Evolutionary conservation across 2,329 filamentous ascomycete genomes (phyloP), one percentile per base, ranked within the genome.

Genomic region (Alternaria ventricosa): DNA sequence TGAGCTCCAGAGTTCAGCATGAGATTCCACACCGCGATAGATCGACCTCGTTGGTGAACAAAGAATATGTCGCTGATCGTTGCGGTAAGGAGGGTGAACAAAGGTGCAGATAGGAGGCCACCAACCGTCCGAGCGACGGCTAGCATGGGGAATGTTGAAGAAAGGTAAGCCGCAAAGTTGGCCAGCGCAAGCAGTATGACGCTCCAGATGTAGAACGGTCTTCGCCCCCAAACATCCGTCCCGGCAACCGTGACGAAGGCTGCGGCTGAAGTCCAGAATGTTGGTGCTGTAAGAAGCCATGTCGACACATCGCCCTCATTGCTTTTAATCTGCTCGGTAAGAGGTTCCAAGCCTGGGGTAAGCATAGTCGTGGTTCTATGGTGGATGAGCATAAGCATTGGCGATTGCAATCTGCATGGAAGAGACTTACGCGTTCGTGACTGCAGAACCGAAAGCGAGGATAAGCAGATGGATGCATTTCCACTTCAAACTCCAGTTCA

Each of bases 61-160:
- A 68, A 68, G 45, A 68, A 68, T 13, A 66, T 57, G 15, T 68
- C 65, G 55, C 50, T 60, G 12, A 68, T 68, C 12, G 60, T 68
- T 23, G 65, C 63, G 15, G 63, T 66, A 27, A 63, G 25, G 23
- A 68, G 57, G 8, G 65, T 66, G 36, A 63, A 65, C 13, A 66
- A 20, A 11, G 65, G 65, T 44, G 65, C 65, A 36, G 63, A 68
- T 22, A 64, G 47, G 12, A 68, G 44, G 9, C 65, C 65, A 28
- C 54, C 60, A n/a, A 41, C 63, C 15, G 65, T 67, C 45, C 65
- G 59, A 33, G 63, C 59, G 23, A 58, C 20, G 11, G 54, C 60
- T 23, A 67, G 49, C 41, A 65, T 57, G 10, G 59, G 57, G 25
- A 65, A 67, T n/a, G 63, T 57, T 28, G 51, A 22, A 8, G 63